Base-by-base conservation (phyloP, 2,329 filamentous ascomycete genomes). In the Pseudogymnoascus sp. region DNA sequence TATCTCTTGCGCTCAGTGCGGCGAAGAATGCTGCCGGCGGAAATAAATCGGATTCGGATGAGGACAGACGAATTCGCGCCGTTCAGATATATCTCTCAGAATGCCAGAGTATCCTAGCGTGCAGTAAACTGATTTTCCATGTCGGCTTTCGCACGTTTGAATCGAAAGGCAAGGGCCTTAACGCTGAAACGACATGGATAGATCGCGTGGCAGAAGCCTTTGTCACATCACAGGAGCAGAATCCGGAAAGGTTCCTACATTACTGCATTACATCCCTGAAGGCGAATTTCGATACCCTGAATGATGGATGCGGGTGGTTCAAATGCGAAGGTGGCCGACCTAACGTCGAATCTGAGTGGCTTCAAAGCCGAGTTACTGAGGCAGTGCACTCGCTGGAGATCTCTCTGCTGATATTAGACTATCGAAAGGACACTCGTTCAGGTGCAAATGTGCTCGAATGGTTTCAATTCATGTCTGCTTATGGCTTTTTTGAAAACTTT, bases 311-410 rank as follows among this genome's bases (percentile, higher is more conserved):
- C 67, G 71, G 77, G 40, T 85, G 80, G 81, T 71, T 78, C 60
- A 64, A 66, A 65, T 73, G 78, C 40, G 70, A 78, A 38, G 75
- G 78, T 61, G 75, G 77, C 38, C 79, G 81, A 1, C 84, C 86
- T 24, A 81, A 83, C 37, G 68, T 84, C 10, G 81, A 83, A 65
- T 59, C 81, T 6, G 79, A 83, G 61, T 93, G 88, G 85, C 75
- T 82, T 24, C 80, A 81, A 62, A 85, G 82, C 4, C 77, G 86
- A 26, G 77, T 92, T 22, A 84, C 86, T 12, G 91, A 96, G 73
- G 82, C 89, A 46, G 79, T 89, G 40, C 89, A 95, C 71, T 82
- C 88, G 41, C 79, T 95, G 74, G 87, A 91, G 59, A 79, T 92
- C 14, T 77, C 91, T 24, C 90, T 93, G 68, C 82, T 91, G 67